Conservation (phyloP, 805 yeast genomes). For the Vanderwaltozyma tropicalis region DNA sequence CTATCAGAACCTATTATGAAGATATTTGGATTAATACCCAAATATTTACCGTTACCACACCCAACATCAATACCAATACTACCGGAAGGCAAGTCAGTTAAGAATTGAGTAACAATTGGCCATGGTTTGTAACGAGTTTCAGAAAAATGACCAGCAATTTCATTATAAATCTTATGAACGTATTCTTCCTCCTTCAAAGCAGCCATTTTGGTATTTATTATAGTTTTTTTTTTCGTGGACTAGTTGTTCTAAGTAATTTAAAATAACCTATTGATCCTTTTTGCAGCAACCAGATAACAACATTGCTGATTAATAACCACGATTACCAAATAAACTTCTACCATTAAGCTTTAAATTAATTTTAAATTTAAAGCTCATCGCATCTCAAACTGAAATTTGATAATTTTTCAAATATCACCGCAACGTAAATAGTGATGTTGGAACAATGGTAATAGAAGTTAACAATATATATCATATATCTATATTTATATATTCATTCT, state of each 20-base stretch:
- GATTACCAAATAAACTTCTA: too few species aligned
- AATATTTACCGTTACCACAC: slow-evolving; percentile 93
- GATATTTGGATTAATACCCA: slow-evolving; percentile 57
- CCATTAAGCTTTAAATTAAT: neutral
- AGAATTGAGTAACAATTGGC: slow-evolving; percentile 82
- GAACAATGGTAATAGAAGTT: too few species aligned
- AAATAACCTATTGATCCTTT: too few species aligned
- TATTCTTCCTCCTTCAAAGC: slow-evolving; percentile 55
- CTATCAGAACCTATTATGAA: slow-evolving; percentile 66
- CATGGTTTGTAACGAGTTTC: slow-evolving; percentile 91
- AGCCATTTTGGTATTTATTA: slow-evolving; percentile 26
- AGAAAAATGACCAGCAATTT: slow-evolving; percentile 87
- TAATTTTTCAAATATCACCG: neutral
- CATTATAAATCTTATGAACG: slow-evolving; percentile 89
- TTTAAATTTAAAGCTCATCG: slow-evolving; percentile 1
- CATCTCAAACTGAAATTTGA: neutral
- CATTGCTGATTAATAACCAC: too few species aligned
- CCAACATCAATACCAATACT: slow-evolving; percentile 86
- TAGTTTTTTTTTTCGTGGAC: too few species aligned
- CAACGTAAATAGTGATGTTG: neutral
- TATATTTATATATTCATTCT: too few species aligned
- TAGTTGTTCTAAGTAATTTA: too few species aligned
- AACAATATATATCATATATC: too few species aligned
- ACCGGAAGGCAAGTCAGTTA: slow-evolving; percentile 39
- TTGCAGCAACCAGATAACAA: too few species aligned